Evolutionary conservation across 306 rosid species (phyloP).

Genomic region (Begonia loranthoides): DNA sequence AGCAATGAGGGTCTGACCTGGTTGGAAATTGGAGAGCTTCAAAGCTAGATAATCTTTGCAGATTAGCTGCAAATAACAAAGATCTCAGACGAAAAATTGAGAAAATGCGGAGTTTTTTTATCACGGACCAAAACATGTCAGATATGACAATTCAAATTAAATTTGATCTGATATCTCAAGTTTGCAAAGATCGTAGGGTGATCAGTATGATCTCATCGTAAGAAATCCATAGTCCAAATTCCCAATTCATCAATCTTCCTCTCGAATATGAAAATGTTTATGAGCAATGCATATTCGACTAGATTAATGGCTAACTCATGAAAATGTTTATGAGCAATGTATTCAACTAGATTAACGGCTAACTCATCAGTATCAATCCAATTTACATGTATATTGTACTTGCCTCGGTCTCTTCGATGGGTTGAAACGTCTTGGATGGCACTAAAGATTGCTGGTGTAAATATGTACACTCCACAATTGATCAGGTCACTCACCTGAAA

Average conservation of each 20-base stretch:
- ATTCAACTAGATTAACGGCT: no score
- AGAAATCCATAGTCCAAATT: no score
- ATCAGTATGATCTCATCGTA: no score
- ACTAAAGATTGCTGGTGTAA: constrained; percentile 70
- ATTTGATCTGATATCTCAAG: neutral
- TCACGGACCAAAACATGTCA: neutral
- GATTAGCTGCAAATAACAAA: constrained; percentile 54
- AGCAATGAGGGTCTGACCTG: constrained; percentile 26
- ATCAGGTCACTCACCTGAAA: constrained; percentile 82
- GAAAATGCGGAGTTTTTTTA: neutral
- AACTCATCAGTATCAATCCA: no score
- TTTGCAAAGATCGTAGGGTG: no score
- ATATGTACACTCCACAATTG: constrained; percentile 87
- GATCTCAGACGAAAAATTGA: constrained; percentile 7
- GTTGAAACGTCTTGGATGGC: constrained; percentile 71
- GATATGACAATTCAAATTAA: neutral
- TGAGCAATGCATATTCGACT: no score
- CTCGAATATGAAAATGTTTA: no score
- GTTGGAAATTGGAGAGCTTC: constrained; percentile 80
- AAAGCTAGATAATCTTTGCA: constrained; percentile 85
- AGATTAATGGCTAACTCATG: no score
- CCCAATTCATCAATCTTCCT: no score
- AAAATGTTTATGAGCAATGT: no score
- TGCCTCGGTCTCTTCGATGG: constrained; percentile 70
- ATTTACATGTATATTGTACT: constrained; percentile 2